These are phyloP conservation scores for Cryphonectria parasitica DNA, from an alignment of 2,329 filamentous ascomycete species.

Conservation along the genomic window DNA sequence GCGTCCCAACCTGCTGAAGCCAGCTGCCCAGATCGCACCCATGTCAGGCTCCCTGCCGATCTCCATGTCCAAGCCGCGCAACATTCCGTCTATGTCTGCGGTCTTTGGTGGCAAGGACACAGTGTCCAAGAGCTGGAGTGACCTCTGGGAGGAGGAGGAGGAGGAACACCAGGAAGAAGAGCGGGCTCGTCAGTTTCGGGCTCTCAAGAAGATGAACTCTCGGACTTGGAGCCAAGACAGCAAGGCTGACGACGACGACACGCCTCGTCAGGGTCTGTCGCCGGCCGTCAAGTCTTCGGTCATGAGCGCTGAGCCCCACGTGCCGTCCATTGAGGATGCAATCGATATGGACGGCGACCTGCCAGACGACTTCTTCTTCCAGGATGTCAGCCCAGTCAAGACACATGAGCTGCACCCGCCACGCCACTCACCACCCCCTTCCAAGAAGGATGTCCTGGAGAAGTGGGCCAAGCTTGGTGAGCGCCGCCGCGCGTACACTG, in stretches of 20 bases:
- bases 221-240: constrained; percentile 81
- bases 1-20: constrained; percentile 49
- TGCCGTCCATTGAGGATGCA: constrained; percentile 42
- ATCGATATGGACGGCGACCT: constrained; percentile 66
- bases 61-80: constrained; percentile 75
- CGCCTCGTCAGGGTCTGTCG: constrained; percentile 47
- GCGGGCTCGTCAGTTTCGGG: constrained; percentile 60
- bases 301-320: constrained; percentile 44
- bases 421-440: constrained; percentile 67
- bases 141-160: constrained; percentile 92
- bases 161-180: constrained; percentile 74
- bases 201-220: constrained; percentile 69
- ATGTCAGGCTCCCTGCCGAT: constrained; percentile 76
- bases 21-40: constrained; percentile 58
- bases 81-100: constrained; percentile 72
- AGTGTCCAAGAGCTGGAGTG: constrained; percentile 98
- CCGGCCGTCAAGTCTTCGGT: constrained; percentile 47
- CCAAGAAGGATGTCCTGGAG: constrained; percentile 68
- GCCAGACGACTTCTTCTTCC: constrained; percentile 73
- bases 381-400: constrained; percentile 58
- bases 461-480: constrained; percentile 92
- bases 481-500: constrained; percentile 70
- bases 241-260: constrained; percentile 53
- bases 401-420: constrained; percentile 35
- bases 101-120: constrained; percentile 79